Evolutionary conservation across 371 early-diverging fungal genomes (phyloP).

Genomic region (Coemansia sp.): DNA sequence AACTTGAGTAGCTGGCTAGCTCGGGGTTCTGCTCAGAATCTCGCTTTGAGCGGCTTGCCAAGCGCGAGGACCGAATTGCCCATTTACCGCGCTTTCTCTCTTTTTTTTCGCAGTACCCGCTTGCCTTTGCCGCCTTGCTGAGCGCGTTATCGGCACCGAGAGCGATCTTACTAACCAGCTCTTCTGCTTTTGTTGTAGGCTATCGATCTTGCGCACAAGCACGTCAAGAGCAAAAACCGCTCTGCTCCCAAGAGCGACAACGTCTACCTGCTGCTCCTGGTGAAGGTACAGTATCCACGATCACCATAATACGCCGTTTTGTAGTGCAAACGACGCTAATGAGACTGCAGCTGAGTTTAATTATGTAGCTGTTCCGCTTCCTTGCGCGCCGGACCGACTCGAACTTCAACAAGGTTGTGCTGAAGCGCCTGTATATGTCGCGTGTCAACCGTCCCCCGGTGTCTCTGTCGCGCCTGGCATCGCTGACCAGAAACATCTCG

Average conservation of each 20-base stretch:
- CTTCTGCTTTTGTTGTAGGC: conserved; percentile 61
- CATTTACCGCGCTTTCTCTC: background rate
- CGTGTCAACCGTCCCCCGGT: conserved; percentile 95
- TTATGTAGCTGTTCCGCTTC: conserved; percentile 91
- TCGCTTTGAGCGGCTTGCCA: too few species aligned
- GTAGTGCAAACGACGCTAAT: background rate
- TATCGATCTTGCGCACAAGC: conserved; percentile 95
- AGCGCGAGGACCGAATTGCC: too few species aligned
- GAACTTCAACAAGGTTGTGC: conserved; percentile 97
- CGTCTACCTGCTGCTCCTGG: conserved; percentile 93
- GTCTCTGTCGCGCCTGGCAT: conserved; percentile 84
- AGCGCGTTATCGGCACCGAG: too few species aligned
- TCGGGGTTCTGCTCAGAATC: background rate
- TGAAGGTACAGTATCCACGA: conserved; percentile 67
- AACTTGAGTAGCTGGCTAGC: background rate
- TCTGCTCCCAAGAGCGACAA: conserved; percentile 87
- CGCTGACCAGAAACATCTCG: conserved; percentile 56
- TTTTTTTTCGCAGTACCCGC: background rate
- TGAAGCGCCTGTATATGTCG: conserved; percentile 98
- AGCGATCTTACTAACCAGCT: background rate
- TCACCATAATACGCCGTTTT: background rate
- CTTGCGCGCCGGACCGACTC: conserved; percentile 97
- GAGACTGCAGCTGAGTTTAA: background rate
- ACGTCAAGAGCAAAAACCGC: conserved; percentile 89
- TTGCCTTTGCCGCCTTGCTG: too few species aligned